These are phyloP conservation scores for Astrocystis sublimbata DNA, from an alignment of 495 filamentous ascomycete species.

Conservation along the genomic window DNA sequence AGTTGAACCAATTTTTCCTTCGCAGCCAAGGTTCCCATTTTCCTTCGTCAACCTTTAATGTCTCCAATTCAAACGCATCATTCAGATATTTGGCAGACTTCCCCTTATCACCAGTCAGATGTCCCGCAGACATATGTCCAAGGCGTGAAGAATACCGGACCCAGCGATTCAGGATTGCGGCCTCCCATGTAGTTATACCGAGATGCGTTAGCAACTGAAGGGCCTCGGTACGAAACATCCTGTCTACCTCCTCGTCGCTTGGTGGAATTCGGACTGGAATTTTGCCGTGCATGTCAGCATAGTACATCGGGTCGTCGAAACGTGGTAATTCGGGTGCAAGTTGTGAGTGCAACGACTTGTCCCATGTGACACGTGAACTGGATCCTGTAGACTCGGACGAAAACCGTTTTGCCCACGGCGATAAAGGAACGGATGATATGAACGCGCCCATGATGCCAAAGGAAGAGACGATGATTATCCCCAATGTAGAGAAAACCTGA, in stretches of 20 bases:
- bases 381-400: not conserved
- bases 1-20: conserved; percentile 5
- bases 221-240: not conserved
- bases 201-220: not conserved
- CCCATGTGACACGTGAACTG: not conserved
- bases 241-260: not conserved
- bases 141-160: not conserved
- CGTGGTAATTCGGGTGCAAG: conserved; percentile 2
- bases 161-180: conserved; percentile 4
- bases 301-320: conserved; percentile 2
- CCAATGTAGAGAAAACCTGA: not conserved
- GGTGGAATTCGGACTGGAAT: not conserved
- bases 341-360: not conserved
- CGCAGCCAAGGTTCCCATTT: not conserved
- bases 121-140: not conserved
- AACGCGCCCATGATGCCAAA: not conserved
- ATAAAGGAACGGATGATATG: not conserved
- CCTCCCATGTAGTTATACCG: conserved; percentile 1
- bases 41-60: conserved; percentile 1
- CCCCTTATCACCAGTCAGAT: not conserved
- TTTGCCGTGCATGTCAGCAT: not conserved
- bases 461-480: not conserved
- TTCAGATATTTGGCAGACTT: not conserved
- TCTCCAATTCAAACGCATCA: not conserved
- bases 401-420: conserved; percentile 9